A percentile compares a stretch with the other conserved stretches of the same genome.
These are phyloP conservation scores for Plantago lanceolata DNA, from an alignment of 305 asterid genomes.

Conservation along the genomic window DNA sequence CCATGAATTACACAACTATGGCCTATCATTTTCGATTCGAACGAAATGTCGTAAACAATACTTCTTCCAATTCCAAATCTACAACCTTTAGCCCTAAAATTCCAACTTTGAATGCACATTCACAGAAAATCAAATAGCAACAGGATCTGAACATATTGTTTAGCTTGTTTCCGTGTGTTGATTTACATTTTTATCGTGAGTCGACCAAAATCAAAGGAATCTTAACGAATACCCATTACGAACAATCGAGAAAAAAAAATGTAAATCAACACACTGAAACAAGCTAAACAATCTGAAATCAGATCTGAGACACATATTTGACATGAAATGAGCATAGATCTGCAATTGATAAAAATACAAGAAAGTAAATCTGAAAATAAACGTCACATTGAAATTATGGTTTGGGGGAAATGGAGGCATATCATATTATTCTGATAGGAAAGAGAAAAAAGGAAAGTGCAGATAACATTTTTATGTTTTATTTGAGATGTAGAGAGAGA, in stretches of 20 bases:
- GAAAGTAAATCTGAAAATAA: not conserved
- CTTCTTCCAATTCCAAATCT: too few species aligned
- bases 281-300: conserved; percentile 14
- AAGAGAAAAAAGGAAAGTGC: conserved; percentile 38
- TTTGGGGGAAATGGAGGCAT: conserved; percentile 12
- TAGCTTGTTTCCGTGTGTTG: too few species aligned
- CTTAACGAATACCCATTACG: conserved; percentile 16
- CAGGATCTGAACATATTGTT: conserved; percentile 28
- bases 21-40: too few species aligned
- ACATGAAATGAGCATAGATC: conserved; percentile 36
- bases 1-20: too few species aligned
- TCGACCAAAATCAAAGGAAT: conserved; percentile 23
- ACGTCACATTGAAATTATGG: not conserved
- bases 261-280: conserved; percentile 1
- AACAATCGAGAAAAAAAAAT: conserved; percentile 14
- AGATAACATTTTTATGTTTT: conserved; percentile 21
- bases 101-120: not conserved
- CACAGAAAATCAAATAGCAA: conserved; percentile 10
- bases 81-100: not conserved
- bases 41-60: too few species aligned
- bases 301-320: conserved; percentile 41
- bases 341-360: conserved; percentile 22
- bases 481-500: conserved; percentile 32
- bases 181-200: too few species aligned
- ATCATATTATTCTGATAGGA: conserved; percentile 18